Evolutionary conservation across 257 asterid genomes (phyloP).

Genomic region (Forsythia viridissima): DNA sequence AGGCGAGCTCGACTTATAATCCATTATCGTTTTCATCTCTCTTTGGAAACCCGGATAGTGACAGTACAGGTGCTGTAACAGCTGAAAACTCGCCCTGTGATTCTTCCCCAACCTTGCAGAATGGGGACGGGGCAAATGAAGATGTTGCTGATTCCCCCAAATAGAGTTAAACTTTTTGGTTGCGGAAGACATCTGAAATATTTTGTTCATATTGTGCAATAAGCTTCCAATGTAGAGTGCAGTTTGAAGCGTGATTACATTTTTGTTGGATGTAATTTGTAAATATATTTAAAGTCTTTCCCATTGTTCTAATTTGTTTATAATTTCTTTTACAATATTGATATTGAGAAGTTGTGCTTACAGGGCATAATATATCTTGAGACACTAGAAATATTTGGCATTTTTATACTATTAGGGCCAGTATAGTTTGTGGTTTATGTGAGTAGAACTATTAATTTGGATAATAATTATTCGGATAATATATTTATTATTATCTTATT

Average conservation of each 20-base stretch:
- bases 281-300: background rate
- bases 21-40: constrained; percentile 68
- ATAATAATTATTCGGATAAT: no score
- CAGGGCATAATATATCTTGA: background rate
- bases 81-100: constrained; percentile 63
- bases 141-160: constrained; percentile 26
- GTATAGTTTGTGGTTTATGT: no score
- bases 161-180: constrained; percentile 21
- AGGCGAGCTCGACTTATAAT: constrained; percentile 71
- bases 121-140: constrained; percentile 41
- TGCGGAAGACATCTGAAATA: background rate
- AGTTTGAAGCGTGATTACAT: background rate
- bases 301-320: background rate
- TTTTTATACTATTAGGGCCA: no score
- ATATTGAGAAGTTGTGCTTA: background rate
- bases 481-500: no score
- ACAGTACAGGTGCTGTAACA: constrained; percentile 55
- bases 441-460: no score
- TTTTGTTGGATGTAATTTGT: background rate
- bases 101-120: constrained; percentile 33
- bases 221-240: background rate
- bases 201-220: background rate
- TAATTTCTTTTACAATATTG: background rate
- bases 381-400: no score
- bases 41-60: constrained; percentile 56